Evolutionary conservation across 495 filamentous ascomycete species (phyloP).

Genomic region (Tetracladium setigerum): DNA sequence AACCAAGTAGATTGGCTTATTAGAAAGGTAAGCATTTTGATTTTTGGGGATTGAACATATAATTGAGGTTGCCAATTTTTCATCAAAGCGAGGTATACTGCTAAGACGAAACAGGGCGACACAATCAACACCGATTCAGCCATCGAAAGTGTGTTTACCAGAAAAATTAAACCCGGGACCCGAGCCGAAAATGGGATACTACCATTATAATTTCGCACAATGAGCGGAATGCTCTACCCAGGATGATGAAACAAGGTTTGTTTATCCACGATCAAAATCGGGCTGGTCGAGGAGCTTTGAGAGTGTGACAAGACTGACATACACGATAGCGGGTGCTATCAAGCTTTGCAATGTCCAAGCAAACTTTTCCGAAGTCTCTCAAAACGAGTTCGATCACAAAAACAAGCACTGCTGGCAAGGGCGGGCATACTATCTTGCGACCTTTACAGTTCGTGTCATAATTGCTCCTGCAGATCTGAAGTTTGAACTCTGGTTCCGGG

Average conservation of each 20-base stretch:
- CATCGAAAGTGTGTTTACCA: constrained; percentile 33
- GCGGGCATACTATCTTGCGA: constrained; percentile 37
- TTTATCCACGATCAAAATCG: neutral
- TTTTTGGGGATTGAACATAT: neutral
- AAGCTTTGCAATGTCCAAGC: constrained; percentile 33
- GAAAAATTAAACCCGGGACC: constrained; percentile 36
- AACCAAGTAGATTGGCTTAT: constrained; percentile 52
- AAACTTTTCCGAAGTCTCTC: constrained; percentile 26
- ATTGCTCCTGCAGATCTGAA: constrained; percentile 46
- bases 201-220: constrained; percentile 41
- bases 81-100: neutral
- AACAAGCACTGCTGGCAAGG: constrained; percentile 32
- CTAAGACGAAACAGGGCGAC: constrained; percentile 22
- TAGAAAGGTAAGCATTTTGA: constrained; percentile 28
- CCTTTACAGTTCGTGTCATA: constrained; percentile 43
- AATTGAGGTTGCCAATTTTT: too few relatives aligned
- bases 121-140: constrained; percentile 28
- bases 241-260: constrained; percentile 30
- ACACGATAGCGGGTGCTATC: constrained; percentile 28
- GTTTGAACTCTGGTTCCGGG: constrained; percentile 45
- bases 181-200: constrained; percentile 34
- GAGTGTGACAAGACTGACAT: constrained; percentile 18
- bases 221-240: constrained; percentile 32
- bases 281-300: neutral
- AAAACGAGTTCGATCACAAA: constrained; percentile 27